phyloP scores from a whole-genome alignment of 306 rosid genomes.

The Cucumis hystrix region DNA sequence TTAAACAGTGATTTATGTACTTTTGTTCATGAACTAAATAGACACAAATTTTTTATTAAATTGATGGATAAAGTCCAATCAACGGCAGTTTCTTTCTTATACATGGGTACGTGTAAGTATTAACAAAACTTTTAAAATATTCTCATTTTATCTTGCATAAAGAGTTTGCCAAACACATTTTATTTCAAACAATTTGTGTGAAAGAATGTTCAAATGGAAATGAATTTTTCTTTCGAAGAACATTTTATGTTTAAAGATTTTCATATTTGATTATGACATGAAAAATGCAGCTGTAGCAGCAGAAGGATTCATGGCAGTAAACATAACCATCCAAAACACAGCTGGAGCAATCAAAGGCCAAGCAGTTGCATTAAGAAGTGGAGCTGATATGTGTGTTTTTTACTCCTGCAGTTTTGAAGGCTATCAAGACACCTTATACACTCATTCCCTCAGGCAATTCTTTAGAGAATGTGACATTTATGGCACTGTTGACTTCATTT shows the following conservation, averaged over 20 bases:
- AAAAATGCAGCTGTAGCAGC: constrained; percentile 19
- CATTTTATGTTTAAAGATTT: background rate
- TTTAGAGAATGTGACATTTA: constrained; percentile 32
- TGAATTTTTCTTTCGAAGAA: too few relatives aligned
- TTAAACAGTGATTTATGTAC: too few relatives aligned
- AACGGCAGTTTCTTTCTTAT: background rate
- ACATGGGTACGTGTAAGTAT: too few relatives aligned
- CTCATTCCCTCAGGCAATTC: constrained; percentile 30
- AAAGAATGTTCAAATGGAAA: too few relatives aligned
- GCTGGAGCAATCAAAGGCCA: constrained; percentile 28
- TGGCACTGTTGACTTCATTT: constrained; percentile 33
- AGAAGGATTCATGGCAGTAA: constrained; percentile 22
- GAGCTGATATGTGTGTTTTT: constrained; percentile 22
- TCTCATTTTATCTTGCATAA: background rate
- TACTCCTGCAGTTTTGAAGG: constrained; percentile 31
- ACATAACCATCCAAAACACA: constrained; percentile 22
- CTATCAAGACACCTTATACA: constrained; percentile 29
- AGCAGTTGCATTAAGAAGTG: constrained; percentile 30
- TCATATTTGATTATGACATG: background rate
- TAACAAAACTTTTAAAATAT: background rate
- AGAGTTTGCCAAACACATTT: too few relatives aligned
- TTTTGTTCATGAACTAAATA: too few relatives aligned
- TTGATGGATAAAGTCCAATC: too few relatives aligned
- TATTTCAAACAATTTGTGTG: too few relatives aligned
- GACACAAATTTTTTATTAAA: too few relatives aligned